Base-by-base conservation (phyloP, 768 basidiomycete genomes). In the Lentinula edodes region DNA sequence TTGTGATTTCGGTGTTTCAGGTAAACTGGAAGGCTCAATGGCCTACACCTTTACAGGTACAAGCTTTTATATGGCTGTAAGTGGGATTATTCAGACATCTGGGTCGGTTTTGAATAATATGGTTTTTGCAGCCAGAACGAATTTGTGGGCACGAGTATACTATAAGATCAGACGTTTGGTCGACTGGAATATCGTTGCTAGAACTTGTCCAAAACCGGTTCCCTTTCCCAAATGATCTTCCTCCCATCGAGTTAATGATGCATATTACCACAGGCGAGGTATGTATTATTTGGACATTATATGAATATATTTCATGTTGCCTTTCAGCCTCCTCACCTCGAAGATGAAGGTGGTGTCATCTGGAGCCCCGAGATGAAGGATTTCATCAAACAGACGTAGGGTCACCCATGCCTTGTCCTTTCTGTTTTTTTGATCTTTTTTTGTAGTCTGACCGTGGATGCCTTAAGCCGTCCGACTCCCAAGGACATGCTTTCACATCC, bases 21-120 rank as follows among this genome's bases (percentile, higher is more conserved):
- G 96, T 45, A 93, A 97, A 74, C 82, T 99, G 23, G 87, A 98
- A 67, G 87, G 90, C 69, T 93, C 91, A 55, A 74, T 91, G 64
- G 97, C 97, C 15, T 92, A 91, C 58, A 98, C 97, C 0, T 98
- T 98, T 70, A 98, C 96, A 1, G 97, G 97, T 6, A 98, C 96
- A 48, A 94, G 94, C 71, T 90, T 92, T 66, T 99, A 98, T 75
- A 98, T 98, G 96, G 95, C 97, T 66, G 96, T 98, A 69, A 74
- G 95, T 85, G 34, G 20, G 60, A 42, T 16, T 41, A 6, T 39
- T 45, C 28, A 28, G 28, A 63, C 7, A 50, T 58, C 20, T 36
- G 63, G 20, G 45, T 32, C 58, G n/a, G 60, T 43, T 34, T 34
- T 13, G 4, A 41, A 39, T 23, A 36, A 59, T 52, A 57, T 64